Conservation (phyloP, 345 rosid genomes). For the Eucalyptus tenuipes region DNA sequence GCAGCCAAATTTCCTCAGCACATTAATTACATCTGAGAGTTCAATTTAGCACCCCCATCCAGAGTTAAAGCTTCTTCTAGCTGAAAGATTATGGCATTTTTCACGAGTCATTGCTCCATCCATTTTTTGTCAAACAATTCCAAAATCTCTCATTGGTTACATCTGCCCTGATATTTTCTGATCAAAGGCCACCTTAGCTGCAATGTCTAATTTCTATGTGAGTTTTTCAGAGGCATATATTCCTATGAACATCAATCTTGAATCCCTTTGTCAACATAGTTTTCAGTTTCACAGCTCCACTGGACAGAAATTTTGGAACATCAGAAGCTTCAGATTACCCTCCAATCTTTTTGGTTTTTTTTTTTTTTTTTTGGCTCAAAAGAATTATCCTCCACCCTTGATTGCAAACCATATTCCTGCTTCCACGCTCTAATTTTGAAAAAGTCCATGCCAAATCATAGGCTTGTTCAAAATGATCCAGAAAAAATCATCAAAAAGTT, state of each 20-base stretch:
- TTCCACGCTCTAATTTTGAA: not conserved
- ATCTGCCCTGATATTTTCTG: not conserved
- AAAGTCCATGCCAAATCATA: not conserved
- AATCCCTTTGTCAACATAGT: not conserved
- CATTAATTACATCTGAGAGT: not conserved
- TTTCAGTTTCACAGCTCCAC: not conserved
- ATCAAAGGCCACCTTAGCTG: not conserved
- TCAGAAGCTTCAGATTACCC: not conserved
- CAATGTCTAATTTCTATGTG: not conserved
- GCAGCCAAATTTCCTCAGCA: not conserved
- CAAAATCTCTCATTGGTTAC: not conserved
- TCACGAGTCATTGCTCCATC: not conserved
- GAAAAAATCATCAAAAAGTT: not conserved
- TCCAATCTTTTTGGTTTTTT: not conserved
- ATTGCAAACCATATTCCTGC: not conserved
- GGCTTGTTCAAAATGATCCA: not conserved
- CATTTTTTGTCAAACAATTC: not conserved
- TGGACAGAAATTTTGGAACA: not conserved
- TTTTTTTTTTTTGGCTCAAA: not conserved
- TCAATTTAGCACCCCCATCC: not conserved
- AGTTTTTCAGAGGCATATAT: not conserved
- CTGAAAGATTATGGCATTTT: not conserved
- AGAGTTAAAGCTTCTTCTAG: not conserved
- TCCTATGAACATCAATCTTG: not conserved
- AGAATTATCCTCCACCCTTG: not conserved